Evolutionary conservation across 139 green algal species (phyloP).

Genomic region (Tetraselmis chui): DNA sequence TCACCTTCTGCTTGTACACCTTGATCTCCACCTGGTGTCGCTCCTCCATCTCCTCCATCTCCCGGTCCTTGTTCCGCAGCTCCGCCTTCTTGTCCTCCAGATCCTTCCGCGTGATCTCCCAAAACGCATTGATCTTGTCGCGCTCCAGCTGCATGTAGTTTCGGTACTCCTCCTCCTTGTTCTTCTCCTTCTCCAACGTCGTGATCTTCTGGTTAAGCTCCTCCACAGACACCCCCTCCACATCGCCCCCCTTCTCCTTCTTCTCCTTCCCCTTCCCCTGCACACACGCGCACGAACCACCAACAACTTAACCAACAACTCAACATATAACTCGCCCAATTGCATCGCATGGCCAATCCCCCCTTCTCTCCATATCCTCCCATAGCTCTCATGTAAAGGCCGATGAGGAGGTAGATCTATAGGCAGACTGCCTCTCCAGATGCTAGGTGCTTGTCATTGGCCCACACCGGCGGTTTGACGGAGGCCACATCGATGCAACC

Average conservation of each 20-base stretch:
- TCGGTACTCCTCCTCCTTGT: conserved; percentile 78
- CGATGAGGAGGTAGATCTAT: too few relatives aligned
- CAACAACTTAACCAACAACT: not conserved
- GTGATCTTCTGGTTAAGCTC: conserved; percentile 69
- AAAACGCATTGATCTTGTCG: conserved; percentile 91
- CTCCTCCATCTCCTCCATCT: conserved; percentile 87
- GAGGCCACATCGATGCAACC: too few relatives aligned
- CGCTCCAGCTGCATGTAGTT: conserved; percentile 91
- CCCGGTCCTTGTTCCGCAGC: conserved; percentile 78
- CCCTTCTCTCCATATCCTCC: too few relatives aligned
- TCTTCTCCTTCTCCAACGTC: conserved; percentile 76
- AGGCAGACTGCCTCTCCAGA: too few relatives aligned
- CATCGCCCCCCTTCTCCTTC: conserved; percentile 35
- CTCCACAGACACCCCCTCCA: conserved; percentile 59
- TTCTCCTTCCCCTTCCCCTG: conserved; percentile 31
- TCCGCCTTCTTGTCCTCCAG: conserved; percentile 70
- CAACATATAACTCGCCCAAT: not conserved
- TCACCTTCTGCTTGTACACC: conserved; percentile 92
- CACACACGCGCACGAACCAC: not conserved
- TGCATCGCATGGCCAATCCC: not conserved
- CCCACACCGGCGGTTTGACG: too few relatives aligned
- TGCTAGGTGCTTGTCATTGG: too few relatives aligned
- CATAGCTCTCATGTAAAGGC: too few relatives aligned
- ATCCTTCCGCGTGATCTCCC: conserved; percentile 87
- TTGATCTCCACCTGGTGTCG: conserved; percentile 82